Base-by-base conservation (phyloP, 352 stramenopile species). In the Aphanomyces invadans region DNA sequence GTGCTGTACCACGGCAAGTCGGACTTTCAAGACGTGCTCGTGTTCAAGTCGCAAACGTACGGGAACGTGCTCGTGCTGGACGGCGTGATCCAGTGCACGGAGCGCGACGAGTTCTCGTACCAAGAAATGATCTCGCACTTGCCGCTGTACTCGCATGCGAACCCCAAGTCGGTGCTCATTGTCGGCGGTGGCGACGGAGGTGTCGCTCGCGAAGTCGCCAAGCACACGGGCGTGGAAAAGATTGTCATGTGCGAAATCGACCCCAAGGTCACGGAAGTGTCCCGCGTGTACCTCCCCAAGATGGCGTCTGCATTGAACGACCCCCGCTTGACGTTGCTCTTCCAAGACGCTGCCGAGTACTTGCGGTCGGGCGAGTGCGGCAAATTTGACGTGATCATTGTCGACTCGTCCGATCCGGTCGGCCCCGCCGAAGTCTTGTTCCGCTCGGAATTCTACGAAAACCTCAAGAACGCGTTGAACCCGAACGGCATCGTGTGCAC, bases 111-210 rank as follows among this genome's bases (percentile, higher is more conserved):
- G 78, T 98, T 97, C 74, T 79, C 93, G 48, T 99, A 99, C 82
- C 97, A 99, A 81, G 97, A 99, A 83, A 99, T 99, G 96, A 99
- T 99, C 78, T 89, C 95, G 19, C 96, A 99, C 78, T 81, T 99
- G 59, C 96, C 97, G 10, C 83, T 99, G 64, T 99, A 97, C 75
- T 83, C 95, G 29, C 96, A 99, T 76, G 83, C 83, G 25, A 80
- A 95, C 75, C 97, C 97, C 28, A 97, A 98, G 76, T 90, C 83
- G 67, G 92, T 98, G 54, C 80, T 99, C 23, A 98, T 99, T 46
- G 96, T 99, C 61, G 97, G 97, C 60, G 97, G 97, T 29, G 97
- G 97, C 25, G 97, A 99, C 77, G 96, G 96, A 48, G 97, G 97
- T 71, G 96, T 99, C 26, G 71, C 99, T 23, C 89, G 97, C 39